Evolutionary conservation across 2,329 filamentous ascomycete species (phyloP).

Genomic region (Ceratocystis alfenasii): DNA sequence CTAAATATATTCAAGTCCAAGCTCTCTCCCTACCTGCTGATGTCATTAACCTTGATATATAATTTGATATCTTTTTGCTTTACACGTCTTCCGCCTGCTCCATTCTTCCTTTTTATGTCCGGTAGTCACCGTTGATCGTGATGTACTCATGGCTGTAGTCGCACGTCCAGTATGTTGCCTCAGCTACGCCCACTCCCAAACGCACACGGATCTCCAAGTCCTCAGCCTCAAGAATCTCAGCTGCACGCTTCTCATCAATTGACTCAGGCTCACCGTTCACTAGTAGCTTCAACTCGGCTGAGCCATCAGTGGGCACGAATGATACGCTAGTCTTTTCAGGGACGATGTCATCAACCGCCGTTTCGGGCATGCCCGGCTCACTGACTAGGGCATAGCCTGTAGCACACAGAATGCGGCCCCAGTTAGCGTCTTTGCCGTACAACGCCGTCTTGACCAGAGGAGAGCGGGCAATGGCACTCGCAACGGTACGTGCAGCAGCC

Average conservation of each 20-base stretch:
- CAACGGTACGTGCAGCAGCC: conserved; percentile 63
- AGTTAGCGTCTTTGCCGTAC: conserved; percentile 96
- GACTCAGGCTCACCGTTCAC: conserved; percentile 68
- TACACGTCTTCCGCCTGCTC: not conserved
- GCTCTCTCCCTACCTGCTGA: too few species aligned
- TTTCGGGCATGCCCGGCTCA: conserved; percentile 44
- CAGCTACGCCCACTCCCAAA: conserved; percentile 55
- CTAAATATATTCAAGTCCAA: too few species aligned
- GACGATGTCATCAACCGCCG: conserved; percentile 51
- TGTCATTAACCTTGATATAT: too few species aligned
- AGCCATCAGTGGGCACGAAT: conserved; percentile 68
- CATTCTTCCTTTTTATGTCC: conserved; percentile 36
- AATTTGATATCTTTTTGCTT: too few species aligned
- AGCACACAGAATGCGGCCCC: conserved; percentile 92
- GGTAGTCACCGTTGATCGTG: conserved; percentile 57
- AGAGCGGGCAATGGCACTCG: conserved; percentile 77
- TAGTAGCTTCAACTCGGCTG: conserved; percentile 60
- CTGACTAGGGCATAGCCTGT: conserved; percentile 66
- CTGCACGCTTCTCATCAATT: conserved; percentile 65
- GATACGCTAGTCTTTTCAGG: conserved; percentile 65
- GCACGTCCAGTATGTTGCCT: conserved; percentile 71
- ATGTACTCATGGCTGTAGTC: conserved; percentile 77
- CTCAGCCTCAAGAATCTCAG: conserved; percentile 64
- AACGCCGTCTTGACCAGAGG: conserved; percentile 94
- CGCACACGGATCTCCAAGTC: conserved; percentile 68